Conservation (phyloP, 1,284 basidiomycete genomes). For the Anthracocystis panici-leucophaei region DNA sequence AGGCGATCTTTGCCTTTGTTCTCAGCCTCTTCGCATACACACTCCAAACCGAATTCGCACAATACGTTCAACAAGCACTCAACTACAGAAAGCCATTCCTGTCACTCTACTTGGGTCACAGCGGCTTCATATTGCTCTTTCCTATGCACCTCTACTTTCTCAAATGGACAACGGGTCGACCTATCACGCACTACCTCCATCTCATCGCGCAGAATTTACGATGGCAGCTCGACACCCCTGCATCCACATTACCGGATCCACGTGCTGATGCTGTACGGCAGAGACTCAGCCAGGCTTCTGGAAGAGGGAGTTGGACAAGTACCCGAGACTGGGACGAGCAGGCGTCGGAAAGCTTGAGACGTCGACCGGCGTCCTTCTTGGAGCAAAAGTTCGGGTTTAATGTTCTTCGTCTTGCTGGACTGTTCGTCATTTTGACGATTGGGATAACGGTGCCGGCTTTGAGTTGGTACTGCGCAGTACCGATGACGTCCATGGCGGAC, state of each 20-base stretch:
- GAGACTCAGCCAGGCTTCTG: constrained; percentile 39
- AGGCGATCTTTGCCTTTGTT: constrained; percentile 60
- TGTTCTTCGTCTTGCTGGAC: constrained; percentile 32
- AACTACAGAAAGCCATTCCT: constrained; percentile 66
- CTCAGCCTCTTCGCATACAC: constrained; percentile 64
- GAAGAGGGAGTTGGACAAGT: constrained; percentile 13
- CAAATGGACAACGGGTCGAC: constrained; percentile 32
- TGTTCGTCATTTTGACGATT: constrained; percentile 58
- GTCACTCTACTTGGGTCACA: constrained; percentile 65
- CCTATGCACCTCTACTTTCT: constrained; percentile 63
- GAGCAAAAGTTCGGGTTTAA: constrained; percentile 47
- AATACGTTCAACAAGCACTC: constrained; percentile 64
- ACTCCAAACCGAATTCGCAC: constrained; percentile 66
- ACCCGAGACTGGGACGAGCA: constrained; percentile 4
- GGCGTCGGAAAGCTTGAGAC: constrained; percentile 13
- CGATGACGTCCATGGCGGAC: constrained; percentile 68
- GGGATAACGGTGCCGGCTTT: constrained; percentile 65
- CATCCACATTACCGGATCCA: constrained; percentile 28
- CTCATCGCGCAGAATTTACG: constrained; percentile 59
- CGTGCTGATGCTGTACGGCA: constrained; percentile 40
- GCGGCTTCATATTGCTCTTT: constrained; percentile 60
- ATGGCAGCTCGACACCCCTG: constrained; percentile 58
- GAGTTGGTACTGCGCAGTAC: constrained; percentile 68
- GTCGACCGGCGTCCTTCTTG: constrained; percentile 16
- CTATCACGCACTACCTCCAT: constrained; percentile 54